These are phyloP conservation scores for Elongisporangium undulatum DNA, from an alignment of 352 stramenopile genomes.

Conservation along the genomic window DNA sequence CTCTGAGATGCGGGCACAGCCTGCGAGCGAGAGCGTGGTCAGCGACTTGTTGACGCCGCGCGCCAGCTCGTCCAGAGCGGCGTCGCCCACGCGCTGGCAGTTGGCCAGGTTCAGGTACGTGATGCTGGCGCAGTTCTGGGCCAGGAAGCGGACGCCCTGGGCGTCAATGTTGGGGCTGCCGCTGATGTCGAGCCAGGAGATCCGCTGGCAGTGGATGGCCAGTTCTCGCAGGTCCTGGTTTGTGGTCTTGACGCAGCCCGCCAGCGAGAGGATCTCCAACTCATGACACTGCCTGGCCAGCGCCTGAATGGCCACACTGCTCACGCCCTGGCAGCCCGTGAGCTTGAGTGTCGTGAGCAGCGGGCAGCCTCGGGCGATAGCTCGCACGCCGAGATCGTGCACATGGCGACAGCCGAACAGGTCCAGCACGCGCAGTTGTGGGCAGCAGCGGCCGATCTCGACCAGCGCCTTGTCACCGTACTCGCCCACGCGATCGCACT, in stretches of 20 bases:
- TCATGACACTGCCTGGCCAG: conserved; percentile 67
- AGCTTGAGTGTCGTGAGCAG: conserved; percentile 83
- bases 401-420: conserved; percentile 89
- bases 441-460: conserved; percentile 83
- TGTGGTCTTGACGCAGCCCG: conserved; percentile 73
- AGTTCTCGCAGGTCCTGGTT: conserved; percentile 69
- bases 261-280: conserved; percentile 78
- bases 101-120: conserved; percentile 69
- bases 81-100: conserved; percentile 76
- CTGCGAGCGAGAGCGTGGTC: conserved; percentile 51
- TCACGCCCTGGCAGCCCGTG: conserved; percentile 83
- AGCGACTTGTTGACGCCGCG: conserved; percentile 24
- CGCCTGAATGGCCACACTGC: conserved; percentile 60
- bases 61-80: conserved; percentile 44
- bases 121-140: conserved; percentile 46
- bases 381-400: conserved; percentile 70
- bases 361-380: conserved; percentile 79
- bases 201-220: conserved; percentile 34
- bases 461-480: conserved; percentile 91
- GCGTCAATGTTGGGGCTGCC: conserved; percentile 65
- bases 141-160: conserved; percentile 51
- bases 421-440: conserved; percentile 69
- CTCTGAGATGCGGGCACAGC: conserved; percentile 73
- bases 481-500: conserved; percentile 84
- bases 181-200: conserved; percentile 84